phyloP scores from a whole-genome alignment of 2,329 filamentous ascomycete species.

The Cercospora berteroae region DNA sequence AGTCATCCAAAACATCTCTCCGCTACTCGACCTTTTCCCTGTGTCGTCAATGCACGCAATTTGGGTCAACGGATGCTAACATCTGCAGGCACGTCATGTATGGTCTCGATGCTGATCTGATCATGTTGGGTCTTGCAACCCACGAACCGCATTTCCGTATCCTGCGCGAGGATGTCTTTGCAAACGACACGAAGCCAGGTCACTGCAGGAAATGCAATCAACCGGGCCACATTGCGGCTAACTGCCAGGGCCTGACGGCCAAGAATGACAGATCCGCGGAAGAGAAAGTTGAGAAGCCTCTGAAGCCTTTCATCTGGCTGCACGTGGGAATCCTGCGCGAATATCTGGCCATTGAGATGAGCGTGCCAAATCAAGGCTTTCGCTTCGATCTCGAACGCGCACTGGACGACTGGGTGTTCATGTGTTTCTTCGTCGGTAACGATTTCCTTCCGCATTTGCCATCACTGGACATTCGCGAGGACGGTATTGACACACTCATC shows the following conservation, averaged over 20 bases:
- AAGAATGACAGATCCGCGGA: slow-evolving; percentile 59
- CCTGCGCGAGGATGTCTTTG: slow-evolving; percentile 93
- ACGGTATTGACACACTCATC: slow-evolving; percentile 93
- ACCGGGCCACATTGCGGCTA: slow-evolving; percentile 82
- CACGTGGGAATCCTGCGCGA: slow-evolving; percentile 89
- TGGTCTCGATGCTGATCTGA: slow-evolving; percentile 93
- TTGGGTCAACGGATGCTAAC: slow-evolving; percentile 23
- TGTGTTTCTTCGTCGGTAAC: slow-evolving; percentile 98
- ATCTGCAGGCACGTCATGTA: slow-evolving; percentile 86
- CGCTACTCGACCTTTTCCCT: slow-evolving; percentile 3
- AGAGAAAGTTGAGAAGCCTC: slow-evolving; percentile 75
- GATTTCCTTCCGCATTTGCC: slow-evolving; percentile 97
- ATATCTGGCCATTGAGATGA: slow-evolving; percentile 86
- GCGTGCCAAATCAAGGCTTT: slow-evolving; percentile 78
- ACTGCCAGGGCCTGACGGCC: slow-evolving; percentile 77
- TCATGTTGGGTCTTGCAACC: slow-evolving; percentile 95
- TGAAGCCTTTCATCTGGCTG: slow-evolving; percentile 98
- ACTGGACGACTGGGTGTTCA: slow-evolving; percentile 97
- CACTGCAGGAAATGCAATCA: slow-evolving; percentile 88
- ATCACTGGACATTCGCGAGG: slow-evolving; percentile 94
- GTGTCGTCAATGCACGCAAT: neutral
- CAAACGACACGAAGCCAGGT: slow-evolving; percentile 78
- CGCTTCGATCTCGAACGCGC: slow-evolving; percentile 90
- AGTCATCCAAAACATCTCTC: slow-evolving; percentile 16
- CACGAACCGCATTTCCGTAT: slow-evolving; percentile 98